phyloP scores from a whole-genome alignment of 2,329 filamentous ascomycete species.

The Diaporthe nobilis region DNA sequence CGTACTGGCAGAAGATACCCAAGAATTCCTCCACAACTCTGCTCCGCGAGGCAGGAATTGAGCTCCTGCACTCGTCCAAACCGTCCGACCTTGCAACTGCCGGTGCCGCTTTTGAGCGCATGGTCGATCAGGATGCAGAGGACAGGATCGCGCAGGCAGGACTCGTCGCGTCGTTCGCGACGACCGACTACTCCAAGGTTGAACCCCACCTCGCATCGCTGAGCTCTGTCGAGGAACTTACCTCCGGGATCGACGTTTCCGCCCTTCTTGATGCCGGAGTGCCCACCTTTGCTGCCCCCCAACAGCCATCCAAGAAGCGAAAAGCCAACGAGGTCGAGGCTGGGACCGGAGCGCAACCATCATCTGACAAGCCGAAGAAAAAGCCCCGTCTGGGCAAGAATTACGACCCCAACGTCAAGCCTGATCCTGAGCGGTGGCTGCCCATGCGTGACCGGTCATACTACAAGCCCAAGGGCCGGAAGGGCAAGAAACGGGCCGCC shows the following conservation, averaged over 20 bases:
- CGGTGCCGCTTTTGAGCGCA: conserved; percentile 81
- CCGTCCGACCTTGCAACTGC: conserved; percentile 78
- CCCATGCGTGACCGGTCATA: conserved; percentile 89
- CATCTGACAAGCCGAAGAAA: conserved; percentile 56
- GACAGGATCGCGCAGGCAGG: conserved; percentile 84
- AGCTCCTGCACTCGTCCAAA: conserved; percentile 82
- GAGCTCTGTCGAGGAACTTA: conserved; percentile 73
- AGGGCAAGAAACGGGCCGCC: conserved; percentile 86
- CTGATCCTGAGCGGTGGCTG: conserved; percentile 94
- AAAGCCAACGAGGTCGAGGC: conserved; percentile 15
- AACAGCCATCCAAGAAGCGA: conserved; percentile 51
- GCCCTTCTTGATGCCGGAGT: conserved; percentile 78
- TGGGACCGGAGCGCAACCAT: conserved; percentile 22
- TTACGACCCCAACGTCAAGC: conserved; percentile 82
- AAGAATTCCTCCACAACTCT: conserved; percentile 60
- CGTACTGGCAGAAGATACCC: conserved; percentile 76
- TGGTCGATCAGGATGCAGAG: conserved; percentile 75
- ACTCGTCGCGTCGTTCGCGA: conserved; percentile 85
- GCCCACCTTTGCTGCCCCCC: conserved; percentile 60
- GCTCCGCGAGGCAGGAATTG: conserved; percentile 84
- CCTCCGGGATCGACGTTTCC: conserved; percentile 71
- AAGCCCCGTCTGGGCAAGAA: conserved; percentile 75
- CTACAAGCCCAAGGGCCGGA: conserved; percentile 92
- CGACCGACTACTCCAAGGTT: conserved; percentile 69
- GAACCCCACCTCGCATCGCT: conserved; percentile 69